Evolutionary conservation across 2,329 filamentous ascomycete species (phyloP).

Genomic region (Scolecobasidium constrictum): DNA sequence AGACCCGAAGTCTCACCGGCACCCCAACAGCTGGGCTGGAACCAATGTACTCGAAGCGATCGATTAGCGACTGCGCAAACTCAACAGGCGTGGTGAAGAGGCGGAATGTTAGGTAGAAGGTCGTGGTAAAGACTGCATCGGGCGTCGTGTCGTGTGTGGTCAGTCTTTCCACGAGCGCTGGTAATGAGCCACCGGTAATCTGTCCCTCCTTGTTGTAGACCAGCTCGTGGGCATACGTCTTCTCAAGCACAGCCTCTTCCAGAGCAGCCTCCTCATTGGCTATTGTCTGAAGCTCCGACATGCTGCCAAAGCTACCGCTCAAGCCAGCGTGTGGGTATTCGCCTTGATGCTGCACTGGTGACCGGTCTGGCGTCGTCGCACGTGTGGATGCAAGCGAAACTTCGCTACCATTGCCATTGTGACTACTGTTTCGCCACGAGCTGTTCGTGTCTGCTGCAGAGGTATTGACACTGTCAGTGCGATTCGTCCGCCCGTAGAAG

Average conservation of each 20-base stretch:
- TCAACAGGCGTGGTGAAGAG: slow-evolving; percentile 75
- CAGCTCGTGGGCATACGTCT: slow-evolving; percentile 82
- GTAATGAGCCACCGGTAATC: slow-evolving; percentile 82
- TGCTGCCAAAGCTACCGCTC: slow-evolving; percentile 52
- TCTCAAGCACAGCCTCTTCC: slow-evolving; percentile 78
- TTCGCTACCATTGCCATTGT: slow-evolving; percentile 70
- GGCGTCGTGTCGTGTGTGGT: slow-evolving; percentile 90
- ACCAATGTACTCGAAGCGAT: slow-evolving; percentile 84
- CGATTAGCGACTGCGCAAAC: slow-evolving; percentile 72
- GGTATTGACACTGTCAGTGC: slow-evolving; percentile 55
- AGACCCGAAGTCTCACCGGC: slow-evolving; percentile 80
- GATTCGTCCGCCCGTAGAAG: slow-evolving; percentile 18
- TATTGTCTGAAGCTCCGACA: slow-evolving; percentile 50
- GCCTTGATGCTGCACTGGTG: slow-evolving; percentile 39
- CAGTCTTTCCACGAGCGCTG: slow-evolving; percentile 84
- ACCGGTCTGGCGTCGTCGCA: slow-evolving; percentile 73
- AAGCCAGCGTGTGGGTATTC: slow-evolving; percentile 40
- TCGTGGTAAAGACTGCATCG: slow-evolving; percentile 81
- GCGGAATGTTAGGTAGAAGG: slow-evolving; percentile 93
- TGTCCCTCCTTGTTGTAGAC: slow-evolving; percentile 91
- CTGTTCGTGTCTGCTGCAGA: slow-evolving; percentile 70
- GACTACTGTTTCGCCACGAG: slow-evolving; percentile 60
- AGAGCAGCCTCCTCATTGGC: slow-evolving; percentile 69
- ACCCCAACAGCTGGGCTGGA: slow-evolving; percentile 63
- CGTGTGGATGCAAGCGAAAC: slow-evolving; percentile 71